Evolutionary conservation across 495 filamentous ascomycete genomes (phyloP).

Genomic region (Immersiella caudata): DNA sequence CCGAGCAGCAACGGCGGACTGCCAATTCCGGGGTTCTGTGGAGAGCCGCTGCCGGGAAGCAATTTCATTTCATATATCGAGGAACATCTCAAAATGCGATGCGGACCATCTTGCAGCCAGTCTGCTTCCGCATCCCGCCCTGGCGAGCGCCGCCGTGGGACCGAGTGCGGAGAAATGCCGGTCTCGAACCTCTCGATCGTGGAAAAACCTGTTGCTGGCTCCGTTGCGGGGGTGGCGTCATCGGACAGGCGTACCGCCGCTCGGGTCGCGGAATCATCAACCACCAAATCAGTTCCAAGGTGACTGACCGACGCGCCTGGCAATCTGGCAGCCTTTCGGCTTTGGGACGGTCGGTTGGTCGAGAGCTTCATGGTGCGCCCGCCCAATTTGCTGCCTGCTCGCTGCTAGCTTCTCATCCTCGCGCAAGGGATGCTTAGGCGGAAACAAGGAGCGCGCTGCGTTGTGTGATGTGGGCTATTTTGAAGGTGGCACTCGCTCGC

Average conservation of each 20-base stretch:
- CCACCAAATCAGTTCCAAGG: background rate
- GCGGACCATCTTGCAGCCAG: background rate
- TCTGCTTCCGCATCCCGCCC: slow-evolving; percentile 4
- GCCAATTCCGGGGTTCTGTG: slow-evolving; percentile 12
- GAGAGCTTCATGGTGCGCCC: background rate
- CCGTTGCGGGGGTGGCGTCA: slow-evolving; percentile 12
- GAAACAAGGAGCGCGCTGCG: background rate
- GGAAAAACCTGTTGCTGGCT: background rate
- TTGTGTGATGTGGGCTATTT: background rate
- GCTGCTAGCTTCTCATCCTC: background rate
- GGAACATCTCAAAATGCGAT: slow-evolving; percentile 9
- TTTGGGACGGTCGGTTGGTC: background rate
- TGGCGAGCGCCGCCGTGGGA: background rate
- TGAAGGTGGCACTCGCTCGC: background rate
- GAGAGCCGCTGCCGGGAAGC: slow-evolving; percentile 10
- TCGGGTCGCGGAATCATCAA: background rate
- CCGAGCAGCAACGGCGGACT: background rate
- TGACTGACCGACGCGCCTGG: background rate
- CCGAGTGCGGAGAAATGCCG: slow-evolving; percentile 1
- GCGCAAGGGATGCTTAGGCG: background rate
- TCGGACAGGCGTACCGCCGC: background rate
- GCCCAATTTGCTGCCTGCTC: background rate
- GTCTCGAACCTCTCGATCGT: background rate
- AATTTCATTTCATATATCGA: slow-evolving; percentile 15
- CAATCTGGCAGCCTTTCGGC: background rate